Conservation (phyloP, 2,329 filamentous ascomycete species). For the Orbilia ellipsospora region DNA sequence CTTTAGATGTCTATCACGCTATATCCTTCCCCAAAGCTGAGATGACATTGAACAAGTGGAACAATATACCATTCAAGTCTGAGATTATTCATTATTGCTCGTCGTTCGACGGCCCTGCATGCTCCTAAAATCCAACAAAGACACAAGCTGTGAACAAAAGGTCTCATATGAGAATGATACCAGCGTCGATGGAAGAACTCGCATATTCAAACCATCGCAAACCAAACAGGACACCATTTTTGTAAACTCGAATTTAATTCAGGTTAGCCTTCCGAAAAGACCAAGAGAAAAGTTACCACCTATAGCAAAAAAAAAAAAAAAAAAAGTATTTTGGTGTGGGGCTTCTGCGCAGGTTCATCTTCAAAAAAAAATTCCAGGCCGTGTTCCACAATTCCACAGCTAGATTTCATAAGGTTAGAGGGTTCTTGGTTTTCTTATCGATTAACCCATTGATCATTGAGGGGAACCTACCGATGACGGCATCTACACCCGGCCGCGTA, state of each 20-base stretch:
- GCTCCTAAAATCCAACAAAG: conserved; percentile 8
- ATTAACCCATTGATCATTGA: not conserved
- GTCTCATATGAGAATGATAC: conserved; percentile 9
- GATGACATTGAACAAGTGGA: no score
- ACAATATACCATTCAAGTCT: no score
- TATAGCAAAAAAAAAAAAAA: conserved; percentile 5
- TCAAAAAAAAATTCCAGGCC: not conserved
- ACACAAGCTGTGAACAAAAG: not conserved
- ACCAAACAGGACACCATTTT: not conserved
- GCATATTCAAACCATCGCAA: not conserved
- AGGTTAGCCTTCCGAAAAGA: not conserved
- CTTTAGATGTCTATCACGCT: no score
- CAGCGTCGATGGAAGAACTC: not conserved
- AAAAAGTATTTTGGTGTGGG: not conserved
- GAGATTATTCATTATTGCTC: no score
- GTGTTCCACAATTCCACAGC: conserved; percentile 5
- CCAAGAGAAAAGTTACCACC: conserved; percentile 1
- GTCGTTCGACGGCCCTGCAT: not conserved
- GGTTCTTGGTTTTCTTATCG: not conserved
- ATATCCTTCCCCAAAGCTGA: no score
- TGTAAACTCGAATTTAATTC: conserved; percentile 7
- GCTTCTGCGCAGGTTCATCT: not conserved
- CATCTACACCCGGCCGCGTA: conserved; percentile 22
- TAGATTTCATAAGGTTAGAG: conserved; percentile 5
- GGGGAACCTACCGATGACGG: conserved; percentile 23